These are phyloP conservation scores for Penicillium malachiteum DNA, from an alignment of 495 filamentous ascomycete species.

Conservation along the genomic window DNA sequence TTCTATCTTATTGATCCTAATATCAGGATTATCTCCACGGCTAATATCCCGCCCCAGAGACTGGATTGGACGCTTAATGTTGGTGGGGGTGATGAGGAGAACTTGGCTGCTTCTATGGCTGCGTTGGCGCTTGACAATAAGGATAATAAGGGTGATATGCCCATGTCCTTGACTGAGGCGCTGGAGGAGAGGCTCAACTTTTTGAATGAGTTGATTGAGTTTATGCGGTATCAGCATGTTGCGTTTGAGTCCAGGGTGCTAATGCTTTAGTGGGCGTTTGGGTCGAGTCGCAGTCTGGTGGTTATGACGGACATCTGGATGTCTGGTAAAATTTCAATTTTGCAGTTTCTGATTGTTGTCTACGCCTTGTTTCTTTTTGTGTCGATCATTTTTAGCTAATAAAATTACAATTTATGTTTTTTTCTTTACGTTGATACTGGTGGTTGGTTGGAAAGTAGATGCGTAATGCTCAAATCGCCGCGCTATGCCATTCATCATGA, in stretches of 20 bases:
- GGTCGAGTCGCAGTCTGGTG: no score
- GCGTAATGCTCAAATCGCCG: slow-evolving; percentile 26
- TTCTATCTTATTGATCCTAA: slow-evolving; percentile 58
- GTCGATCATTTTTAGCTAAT: not conserved
- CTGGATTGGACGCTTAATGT: slow-evolving; percentile 34
- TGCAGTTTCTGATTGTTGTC: no score
- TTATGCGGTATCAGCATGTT: slow-evolving; percentile 34
- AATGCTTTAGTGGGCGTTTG: slow-evolving; percentile 11
- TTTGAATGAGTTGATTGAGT: slow-evolving; percentile 28
- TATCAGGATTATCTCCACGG: slow-evolving; percentile 52
- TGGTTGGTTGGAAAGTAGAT: not conserved
- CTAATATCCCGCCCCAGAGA: slow-evolving; percentile 55
- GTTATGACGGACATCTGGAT: not conserved
- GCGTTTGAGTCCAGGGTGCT: slow-evolving; percentile 34
- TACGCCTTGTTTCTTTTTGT: not conserved
- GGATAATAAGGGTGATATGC: slow-evolving; percentile 30
- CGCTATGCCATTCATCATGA: slow-evolving; percentile 31
- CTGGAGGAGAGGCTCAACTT: slow-evolving; percentile 24
- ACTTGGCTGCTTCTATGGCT: slow-evolving; percentile 16
- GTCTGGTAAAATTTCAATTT: slow-evolving; percentile 2
- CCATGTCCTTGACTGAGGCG: slow-evolving; percentile 35
- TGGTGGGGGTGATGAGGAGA: not conserved
- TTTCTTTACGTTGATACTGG: not conserved
- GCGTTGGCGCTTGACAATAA: slow-evolving; percentile 31
- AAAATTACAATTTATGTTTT: not conserved